These are phyloP conservation scores for Entomortierella chlamydospora DNA, from an alignment of 192 early-diverging fungal species.

Conservation along the genomic window DNA sequence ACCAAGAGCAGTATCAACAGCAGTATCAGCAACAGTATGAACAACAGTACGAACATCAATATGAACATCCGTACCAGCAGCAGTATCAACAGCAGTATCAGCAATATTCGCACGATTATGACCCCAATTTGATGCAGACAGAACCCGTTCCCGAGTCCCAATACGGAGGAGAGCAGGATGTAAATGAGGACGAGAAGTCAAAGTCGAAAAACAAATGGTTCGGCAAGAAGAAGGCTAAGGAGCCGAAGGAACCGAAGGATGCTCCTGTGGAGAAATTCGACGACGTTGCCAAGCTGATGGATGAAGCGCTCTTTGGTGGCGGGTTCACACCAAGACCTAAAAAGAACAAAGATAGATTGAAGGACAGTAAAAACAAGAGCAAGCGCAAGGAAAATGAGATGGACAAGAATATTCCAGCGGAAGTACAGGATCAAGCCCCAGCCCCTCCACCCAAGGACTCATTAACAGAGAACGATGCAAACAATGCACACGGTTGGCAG, in stretches of 20 bases:
- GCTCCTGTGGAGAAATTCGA: constrained; percentile 14
- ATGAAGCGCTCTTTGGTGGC: constrained; percentile 46
- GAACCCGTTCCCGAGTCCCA: background rate
- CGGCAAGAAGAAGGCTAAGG: constrained; percentile 29
- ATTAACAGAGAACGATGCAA: constrained; percentile 7
- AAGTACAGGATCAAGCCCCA: background rate
- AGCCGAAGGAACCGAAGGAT: constrained; percentile 25
- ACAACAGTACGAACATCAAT: background rate
- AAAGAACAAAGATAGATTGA: constrained; percentile 10
- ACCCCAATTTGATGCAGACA: background rate
- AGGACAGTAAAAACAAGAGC: background rate
- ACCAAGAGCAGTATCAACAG: constrained; percentile 9
- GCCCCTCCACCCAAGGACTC: constrained; percentile 13
- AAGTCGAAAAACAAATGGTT: constrained; percentile 32
- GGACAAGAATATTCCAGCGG: background rate
- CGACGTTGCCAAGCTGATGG: constrained; percentile 41
- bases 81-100: constrained; percentile 7
- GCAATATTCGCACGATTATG: background rate
- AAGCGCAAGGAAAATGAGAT: constrained; percentile 16
- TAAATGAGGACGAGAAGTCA: background rate
- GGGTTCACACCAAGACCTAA: constrained; percentile 22
- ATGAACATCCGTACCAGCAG: background rate
- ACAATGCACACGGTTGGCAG: background rate
- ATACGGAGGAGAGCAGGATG: background rate
- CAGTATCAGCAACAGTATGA: background rate